Conservation (phyloP, 2,329 filamentous ascomycete species). For the Verticillium dahliae region DNA sequence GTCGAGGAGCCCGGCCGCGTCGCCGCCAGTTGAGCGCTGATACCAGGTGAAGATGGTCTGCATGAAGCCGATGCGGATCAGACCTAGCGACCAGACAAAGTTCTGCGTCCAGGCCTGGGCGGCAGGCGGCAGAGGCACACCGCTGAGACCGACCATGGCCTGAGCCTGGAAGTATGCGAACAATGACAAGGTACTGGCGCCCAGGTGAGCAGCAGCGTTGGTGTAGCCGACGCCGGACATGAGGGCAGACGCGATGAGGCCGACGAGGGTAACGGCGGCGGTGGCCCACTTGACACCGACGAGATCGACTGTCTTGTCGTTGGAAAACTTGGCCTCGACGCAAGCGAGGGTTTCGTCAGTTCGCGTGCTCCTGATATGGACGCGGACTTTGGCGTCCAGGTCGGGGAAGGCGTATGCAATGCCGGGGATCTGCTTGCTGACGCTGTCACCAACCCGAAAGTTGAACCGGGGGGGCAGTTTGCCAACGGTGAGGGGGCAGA, state of each 20-base stretch:
- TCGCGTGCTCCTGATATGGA: constrained; percentile 69
- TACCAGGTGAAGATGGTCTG: constrained; percentile 93
- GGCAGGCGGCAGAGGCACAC: constrained; percentile 76
- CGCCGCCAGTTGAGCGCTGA: constrained; percentile 85
- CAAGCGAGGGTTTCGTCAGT: constrained; percentile 66
- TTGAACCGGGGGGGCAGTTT: constrained; percentile 27
- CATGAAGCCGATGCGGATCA: constrained; percentile 82
- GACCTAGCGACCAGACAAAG: constrained; percentile 97
- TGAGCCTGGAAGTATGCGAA: constrained; percentile 94
- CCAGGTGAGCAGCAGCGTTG: constrained; percentile 91
- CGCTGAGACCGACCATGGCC: constrained; percentile 81
- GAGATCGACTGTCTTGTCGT: constrained; percentile 87
- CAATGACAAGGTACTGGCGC: constrained; percentile 87
- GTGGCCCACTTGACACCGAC: constrained; percentile 84
- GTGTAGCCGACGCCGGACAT: constrained; percentile 87
- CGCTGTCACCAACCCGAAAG: no score
- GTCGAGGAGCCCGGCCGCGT: constrained; percentile 70
- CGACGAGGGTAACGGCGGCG: constrained; percentile 79
- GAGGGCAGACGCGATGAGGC: constrained; percentile 77
- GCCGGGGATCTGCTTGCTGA: constrained; percentile 61
- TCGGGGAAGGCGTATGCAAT: constrained; percentile 89
- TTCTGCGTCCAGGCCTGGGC: constrained; percentile 93
- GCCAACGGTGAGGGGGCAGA: constrained; percentile 88
- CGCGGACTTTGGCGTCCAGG: constrained; percentile 76
- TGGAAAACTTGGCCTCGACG: constrained; percentile 80